Evolutionary conservation across 2,329 filamentous ascomycete genomes (phyloP).

Genomic region (Fusarium setosum): DNA sequence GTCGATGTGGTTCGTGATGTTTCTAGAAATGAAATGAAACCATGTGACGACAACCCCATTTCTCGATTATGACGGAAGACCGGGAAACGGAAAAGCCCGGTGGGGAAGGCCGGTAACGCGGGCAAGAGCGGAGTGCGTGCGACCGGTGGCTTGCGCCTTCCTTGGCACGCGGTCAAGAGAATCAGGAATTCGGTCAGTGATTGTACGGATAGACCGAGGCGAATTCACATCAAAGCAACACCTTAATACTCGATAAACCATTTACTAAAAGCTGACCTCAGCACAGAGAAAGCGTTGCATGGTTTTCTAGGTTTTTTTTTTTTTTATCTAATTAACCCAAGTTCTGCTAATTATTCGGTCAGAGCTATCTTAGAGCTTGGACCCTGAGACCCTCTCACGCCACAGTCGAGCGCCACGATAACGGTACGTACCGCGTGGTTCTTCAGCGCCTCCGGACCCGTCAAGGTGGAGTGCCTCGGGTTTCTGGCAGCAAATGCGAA

Average conservation of each 20-base stretch:
- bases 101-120: not conserved
- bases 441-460: too few relatives aligned
- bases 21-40: conserved; percentile 28
- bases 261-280: too few relatives aligned
- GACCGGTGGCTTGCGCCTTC: conserved; percentile 15
- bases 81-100: conserved; percentile 19
- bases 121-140: conserved; percentile 10
- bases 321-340: too few relatives aligned
- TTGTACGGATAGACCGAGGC: too few relatives aligned
- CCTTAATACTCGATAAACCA: too few relatives aligned
- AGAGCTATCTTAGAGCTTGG: not conserved
- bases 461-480: conserved; percentile 13
- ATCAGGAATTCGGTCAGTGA: too few relatives aligned
- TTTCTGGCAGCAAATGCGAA: conserved; percentile 35
- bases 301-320: too few relatives aligned
- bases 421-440: conserved; percentile 10
- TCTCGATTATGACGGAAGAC: conserved; percentile 17
- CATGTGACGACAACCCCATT: conserved; percentile 22
- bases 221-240: too few relatives aligned
- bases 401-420: conserved; percentile 2
- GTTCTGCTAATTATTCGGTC: too few relatives aligned
- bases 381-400: conserved; percentile 5
- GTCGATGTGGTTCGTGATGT: conserved; percentile 16
- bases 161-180: not conserved
- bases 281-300: too few relatives aligned